A percentile compares a stretch with the other conserved stretches of the same genome.
These are phyloP conservation scores for Copromyces sp. DNA, from an alignment of 495 filamentous ascomycete species.

Conservation along the genomic window DNA sequence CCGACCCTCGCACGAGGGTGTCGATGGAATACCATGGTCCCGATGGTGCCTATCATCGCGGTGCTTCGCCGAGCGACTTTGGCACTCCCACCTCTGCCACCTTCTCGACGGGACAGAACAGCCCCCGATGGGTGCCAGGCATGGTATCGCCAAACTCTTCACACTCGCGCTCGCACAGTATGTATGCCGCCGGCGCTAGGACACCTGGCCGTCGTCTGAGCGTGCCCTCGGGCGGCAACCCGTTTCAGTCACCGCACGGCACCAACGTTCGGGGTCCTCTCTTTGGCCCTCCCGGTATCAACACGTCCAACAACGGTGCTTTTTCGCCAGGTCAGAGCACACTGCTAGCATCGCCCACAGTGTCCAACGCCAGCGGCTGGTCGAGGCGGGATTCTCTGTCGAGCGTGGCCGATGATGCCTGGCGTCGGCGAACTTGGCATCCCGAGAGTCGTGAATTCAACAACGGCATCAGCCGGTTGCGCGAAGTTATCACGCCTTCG, in stretches of 20 bases:
- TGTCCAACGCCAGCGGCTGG: constrained; percentile 47
- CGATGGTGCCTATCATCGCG: constrained; percentile 44
- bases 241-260: constrained; percentile 59
- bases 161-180: constrained; percentile 51
- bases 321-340: constrained; percentile 45
- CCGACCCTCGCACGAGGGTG: constrained; percentile 49
- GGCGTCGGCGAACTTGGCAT: constrained; percentile 83
- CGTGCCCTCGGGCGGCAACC: constrained; percentile 65
- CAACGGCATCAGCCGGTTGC: constrained; percentile 33
- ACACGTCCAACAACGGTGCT: constrained; percentile 40
- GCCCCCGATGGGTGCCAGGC: constrained; percentile 56
- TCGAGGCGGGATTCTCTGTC: constrained; percentile 52
- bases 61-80: constrained; percentile 57
- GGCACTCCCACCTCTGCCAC: constrained; percentile 67
- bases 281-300: constrained; percentile 43
- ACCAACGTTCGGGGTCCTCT: constrained; percentile 46
- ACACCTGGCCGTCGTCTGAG: constrained; percentile 68
- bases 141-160: constrained; percentile 59
- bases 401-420: constrained; percentile 57
- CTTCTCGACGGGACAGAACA: constrained; percentile 61
- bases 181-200: constrained; percentile 52
- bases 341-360: constrained; percentile 59
- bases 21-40: constrained; percentile 51
- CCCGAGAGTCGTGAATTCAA: constrained; percentile 54
- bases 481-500: constrained; percentile 45